Percentiles rank a stretch among this genome's conserved stretches.
Evolutionary conservation across 805 yeast species (phyloP).

Genomic region (Pichia thaimueangensis): DNA sequence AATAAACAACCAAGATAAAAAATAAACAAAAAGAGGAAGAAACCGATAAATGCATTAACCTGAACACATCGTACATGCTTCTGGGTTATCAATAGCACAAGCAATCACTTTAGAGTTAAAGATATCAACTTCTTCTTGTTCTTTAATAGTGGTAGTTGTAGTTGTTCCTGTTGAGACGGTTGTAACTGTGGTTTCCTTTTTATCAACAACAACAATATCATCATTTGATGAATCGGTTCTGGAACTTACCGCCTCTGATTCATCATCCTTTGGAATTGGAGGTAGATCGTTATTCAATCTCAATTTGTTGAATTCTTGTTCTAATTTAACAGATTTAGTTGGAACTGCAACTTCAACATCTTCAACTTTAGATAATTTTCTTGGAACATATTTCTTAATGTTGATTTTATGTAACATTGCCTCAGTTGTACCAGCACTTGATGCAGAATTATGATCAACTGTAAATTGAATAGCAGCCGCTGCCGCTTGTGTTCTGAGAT

Average conservation of each 20-base stretch:
- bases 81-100: conserved; percentile 95
- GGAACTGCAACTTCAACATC: conserved; percentile 23
- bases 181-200: conserved; percentile 4
- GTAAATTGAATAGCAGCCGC: conserved; percentile 96
- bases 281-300: conserved; percentile 8
- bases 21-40: neutral
- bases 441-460: conserved; percentile 46
- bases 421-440: conserved; percentile 23
- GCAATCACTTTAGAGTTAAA: conserved; percentile 91
- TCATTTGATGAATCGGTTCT: conserved; percentile 6
- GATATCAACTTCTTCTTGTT: conserved; percentile 59
- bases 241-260: conserved; percentile 1
- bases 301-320: conserved; percentile 9
- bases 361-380: conserved; percentile 23
- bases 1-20: neutral
- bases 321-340: conserved; percentile 1
- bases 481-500: conserved; percentile 96
- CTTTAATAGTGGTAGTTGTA: conserved; percentile 7
- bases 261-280: conserved; percentile 15
- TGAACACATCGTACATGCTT: conserved; percentile 98
- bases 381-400: conserved; percentile 31
- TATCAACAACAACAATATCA: conserved; percentile 5
- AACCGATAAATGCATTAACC: conserved; percentile 47
- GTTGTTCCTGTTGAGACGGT: conserved; percentile 4
- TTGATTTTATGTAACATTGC: conserved; percentile 28